phyloP scores from a whole-genome alignment of 495 filamentous ascomycete genomes.

The Lasiosphaeris hirsuta region DNA sequence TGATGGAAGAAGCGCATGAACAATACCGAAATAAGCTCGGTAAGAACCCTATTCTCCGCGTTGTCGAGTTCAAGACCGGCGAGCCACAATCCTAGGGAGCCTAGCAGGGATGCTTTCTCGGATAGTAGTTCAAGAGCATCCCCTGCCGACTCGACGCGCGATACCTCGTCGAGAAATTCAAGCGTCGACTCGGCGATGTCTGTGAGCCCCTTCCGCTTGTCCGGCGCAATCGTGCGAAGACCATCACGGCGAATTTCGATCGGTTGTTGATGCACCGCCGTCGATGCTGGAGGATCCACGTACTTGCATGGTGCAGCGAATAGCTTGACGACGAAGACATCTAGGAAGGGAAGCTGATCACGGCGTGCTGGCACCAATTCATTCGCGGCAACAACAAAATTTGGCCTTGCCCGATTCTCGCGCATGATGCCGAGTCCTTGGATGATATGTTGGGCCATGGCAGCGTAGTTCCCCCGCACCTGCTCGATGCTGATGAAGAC shows the following conservation, averaged over 20 bases:
- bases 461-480: constrained; percentile 10
- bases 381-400: constrained; percentile 23
- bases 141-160: constrained; percentile 28
- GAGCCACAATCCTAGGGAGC: constrained; percentile 35
- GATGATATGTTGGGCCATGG: constrained; percentile 15
- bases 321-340: constrained; percentile 40
- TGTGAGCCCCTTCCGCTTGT: constrained; percentile 35
- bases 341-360: constrained; percentile 32
- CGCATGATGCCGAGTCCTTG: constrained; percentile 12
- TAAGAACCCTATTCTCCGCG: constrained; percentile 16
- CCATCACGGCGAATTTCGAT: too few species aligned
- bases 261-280: too few species aligned
- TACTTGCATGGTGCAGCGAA: constrained; percentile 40
- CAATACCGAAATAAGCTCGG: constrained; percentile 34
- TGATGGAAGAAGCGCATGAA: constrained; percentile 36
- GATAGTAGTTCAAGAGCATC: constrained; percentile 32
- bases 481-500: constrained; percentile 17
- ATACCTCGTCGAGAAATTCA: constrained; percentile 35
- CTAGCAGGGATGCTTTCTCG: constrained; percentile 32
- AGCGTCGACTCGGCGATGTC: constrained; percentile 31
- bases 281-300: constrained; percentile 29
- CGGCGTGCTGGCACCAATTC: too few species aligned
- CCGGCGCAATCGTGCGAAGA: constrained; percentile 33
- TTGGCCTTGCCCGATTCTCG: constrained; percentile 22
- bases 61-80: constrained; percentile 30